Conservation (phyloP, 2,329 filamentous ascomycete genomes). For the Aspergillus jensenii region DNA sequence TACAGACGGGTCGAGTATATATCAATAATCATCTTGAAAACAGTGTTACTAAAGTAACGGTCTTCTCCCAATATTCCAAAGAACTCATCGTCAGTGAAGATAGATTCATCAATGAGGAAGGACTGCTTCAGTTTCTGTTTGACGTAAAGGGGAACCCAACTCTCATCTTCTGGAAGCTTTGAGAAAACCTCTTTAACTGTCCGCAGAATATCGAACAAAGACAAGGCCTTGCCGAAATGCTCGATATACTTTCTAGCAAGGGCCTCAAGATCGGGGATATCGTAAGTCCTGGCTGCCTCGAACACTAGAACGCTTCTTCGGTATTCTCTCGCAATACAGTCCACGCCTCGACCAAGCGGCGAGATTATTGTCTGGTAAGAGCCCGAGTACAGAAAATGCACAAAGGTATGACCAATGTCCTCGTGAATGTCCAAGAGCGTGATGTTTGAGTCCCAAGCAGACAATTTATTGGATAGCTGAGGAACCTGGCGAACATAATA, state of each 20-base stretch:
- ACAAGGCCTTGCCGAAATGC: constrained; percentile 10
- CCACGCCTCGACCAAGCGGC: not conserved
- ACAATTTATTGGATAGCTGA: too few species aligned
- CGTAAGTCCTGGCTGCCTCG: constrained; percentile 17
- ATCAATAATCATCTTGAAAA: constrained; percentile 1
- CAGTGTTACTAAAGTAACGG: not conserved
- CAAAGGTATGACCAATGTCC: constrained; percentile 17
- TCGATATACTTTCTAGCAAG: constrained; percentile 13
- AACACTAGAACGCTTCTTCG: constrained; percentile 15
- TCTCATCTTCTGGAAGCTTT: not conserved
- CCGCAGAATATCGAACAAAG: constrained; percentile 5
- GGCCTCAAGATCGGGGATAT: constrained; percentile 8
- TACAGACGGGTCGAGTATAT: not conserved
- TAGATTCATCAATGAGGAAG: not conserved
- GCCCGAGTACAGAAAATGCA: constrained; percentile 19
- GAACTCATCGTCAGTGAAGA: not conserved
- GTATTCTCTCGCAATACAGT: constrained; percentile 14
- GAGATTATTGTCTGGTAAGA: constrained; percentile 14
- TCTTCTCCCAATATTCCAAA: not conserved
- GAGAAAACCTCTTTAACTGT: not conserved
- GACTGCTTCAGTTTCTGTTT: not conserved
- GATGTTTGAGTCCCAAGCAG: not conserved
- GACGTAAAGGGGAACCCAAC: not conserved
- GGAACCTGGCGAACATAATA: not conserved
- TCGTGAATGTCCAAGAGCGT: constrained; percentile 24